Base-by-base conservation (phyloP, 1,284 basidiomycete genomes). In the Binderoboletus segoi region DNA sequence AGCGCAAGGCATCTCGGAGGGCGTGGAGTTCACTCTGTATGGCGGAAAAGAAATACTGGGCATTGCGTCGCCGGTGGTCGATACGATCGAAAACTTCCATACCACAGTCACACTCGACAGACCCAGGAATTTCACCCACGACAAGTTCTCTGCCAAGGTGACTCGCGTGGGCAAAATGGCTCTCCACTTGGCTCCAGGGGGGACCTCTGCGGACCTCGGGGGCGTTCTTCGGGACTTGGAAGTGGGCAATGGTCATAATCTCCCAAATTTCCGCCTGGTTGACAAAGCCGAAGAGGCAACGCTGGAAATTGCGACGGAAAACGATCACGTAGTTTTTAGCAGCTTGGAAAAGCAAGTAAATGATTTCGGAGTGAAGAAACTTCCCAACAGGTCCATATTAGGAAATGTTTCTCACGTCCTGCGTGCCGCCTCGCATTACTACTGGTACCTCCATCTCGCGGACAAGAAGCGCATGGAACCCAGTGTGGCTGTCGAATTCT, bases 401-500 rank as follows among this genome's bases (percentile, higher is more conserved):
- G 30, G 51, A 11, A 11, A 18, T 15, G 30, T 62, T 8, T 15
- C 26, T 15, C 42, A 53, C 1, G 21, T 28, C 24, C 32, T 64
- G 51, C 20, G 21, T 11, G 46, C 53, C 15, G 59, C 62, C 3
- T 48, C 62, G 15, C 56, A 57, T 7, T 64, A 57, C 24, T 63
- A 57, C 28, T 63, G 60, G 62, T 67, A 53, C 28, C 65, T 67
- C 4, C 11, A 13, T 23, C 2, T 23, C 20, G 8, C 8, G 11
- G 23, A 41, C 21, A 18, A 23, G 38, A 20, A 21, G 6, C n/a
- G 18, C n/a, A 20, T 20, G 37, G 37, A 8, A 18, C 37, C 18
- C n/a, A 16, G 18, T 4, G 11, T 65, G 5, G 10, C 23, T 0
- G 45, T 65, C 30, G 42, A 67, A 24, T 63, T 65, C 32, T 65